These are phyloP conservation scores for Naegleria fowleri DNA, from an alignment of 208 protist genomes.

Conservation along the genomic window DNA sequence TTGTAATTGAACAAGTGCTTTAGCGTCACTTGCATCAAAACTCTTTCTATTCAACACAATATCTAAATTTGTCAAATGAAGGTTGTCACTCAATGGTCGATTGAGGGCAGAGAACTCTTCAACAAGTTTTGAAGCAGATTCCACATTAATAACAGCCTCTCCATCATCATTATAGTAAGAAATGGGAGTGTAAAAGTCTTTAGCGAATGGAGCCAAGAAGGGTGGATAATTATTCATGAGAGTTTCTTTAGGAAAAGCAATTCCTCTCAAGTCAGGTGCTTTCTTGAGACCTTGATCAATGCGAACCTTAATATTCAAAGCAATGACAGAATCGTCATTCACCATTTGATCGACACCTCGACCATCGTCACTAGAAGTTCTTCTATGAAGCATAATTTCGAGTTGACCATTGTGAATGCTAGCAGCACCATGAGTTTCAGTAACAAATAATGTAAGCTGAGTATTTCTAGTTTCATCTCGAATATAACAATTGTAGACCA, in stretches of 20 bases:
- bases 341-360: not conserved
- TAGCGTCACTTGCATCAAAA: not conserved
- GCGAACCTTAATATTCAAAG: not conserved
- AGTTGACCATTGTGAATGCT: not conserved
- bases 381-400: conserved; percentile 24
- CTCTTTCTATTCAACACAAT: not conserved
- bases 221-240: not conserved
- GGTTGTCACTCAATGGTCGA: not conserved
- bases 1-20: not conserved
- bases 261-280: not conserved
- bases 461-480: not conserved
- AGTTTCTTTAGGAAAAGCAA: not conserved
- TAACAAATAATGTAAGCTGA: not conserved
- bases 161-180: not conserved
- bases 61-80: not conserved
- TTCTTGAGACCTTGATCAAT: not conserved
- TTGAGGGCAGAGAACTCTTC: not conserved
- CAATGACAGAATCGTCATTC: not conserved
- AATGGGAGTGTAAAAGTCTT: not conserved
- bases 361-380: not conserved
- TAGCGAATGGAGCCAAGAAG: not conserved
- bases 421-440: not conserved
- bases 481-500: not conserved
- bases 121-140: not conserved
- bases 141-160: not conserved